Percentiles rank a stretch among this genome's conserved stretches.
phyloP scores from a whole-genome alignment of 192 early-diverging fungal species.

The Jimgerdemannia flammicorona region DNA sequence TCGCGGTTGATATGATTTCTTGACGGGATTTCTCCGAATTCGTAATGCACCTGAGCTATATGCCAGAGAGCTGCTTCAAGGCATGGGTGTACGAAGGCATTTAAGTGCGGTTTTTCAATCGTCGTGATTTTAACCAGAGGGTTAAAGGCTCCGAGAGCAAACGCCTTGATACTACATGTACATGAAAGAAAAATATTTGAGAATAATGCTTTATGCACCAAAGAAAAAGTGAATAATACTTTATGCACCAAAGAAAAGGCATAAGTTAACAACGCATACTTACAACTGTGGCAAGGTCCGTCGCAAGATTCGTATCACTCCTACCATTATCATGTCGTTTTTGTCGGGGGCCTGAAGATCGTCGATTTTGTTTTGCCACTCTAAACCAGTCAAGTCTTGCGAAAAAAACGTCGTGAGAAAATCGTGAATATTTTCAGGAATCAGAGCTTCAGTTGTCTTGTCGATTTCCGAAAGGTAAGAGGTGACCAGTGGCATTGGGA shows the following conservation, averaged over 20 bases:
- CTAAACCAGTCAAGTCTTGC: slow-evolving; percentile 7
- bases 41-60: slow-evolving; percentile 11
- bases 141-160: slow-evolving; percentile 9
- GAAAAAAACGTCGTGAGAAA: slow-evolving; percentile 11
- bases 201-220: slow-evolving; percentile 1
- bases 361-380: slow-evolving; percentile 17
- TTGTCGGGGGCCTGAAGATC: slow-evolving; percentile 4
- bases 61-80: slow-evolving; percentile 13
- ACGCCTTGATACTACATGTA: slow-evolving; percentile 17
- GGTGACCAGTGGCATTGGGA: slow-evolving; percentile 7
- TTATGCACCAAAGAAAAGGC: slow-evolving; percentile 1
- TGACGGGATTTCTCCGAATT: slow-evolving; percentile 12
- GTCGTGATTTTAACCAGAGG: slow-evolving; percentile 2
- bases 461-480: slow-evolving; percentile 15
- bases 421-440: slow-evolving; percentile 10
- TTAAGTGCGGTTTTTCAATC: slow-evolving; percentile 19
- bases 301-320: slow-evolving; percentile 7
- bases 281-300: slow-evolving; percentile 16
- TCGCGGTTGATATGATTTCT: slow-evolving; percentile 16
- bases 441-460: slow-evolving; percentile 11
- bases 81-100: slow-evolving; percentile 14
- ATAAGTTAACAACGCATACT: slow-evolving; percentile 14
- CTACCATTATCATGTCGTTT: slow-evolving; percentile 8
- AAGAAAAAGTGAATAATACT: slow-evolving; percentile 1
- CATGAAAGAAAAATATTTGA: slow-evolving; percentile 10